Conservation (phyloP, 441 rosid species). For the Syzygium syzygioides region DNA sequence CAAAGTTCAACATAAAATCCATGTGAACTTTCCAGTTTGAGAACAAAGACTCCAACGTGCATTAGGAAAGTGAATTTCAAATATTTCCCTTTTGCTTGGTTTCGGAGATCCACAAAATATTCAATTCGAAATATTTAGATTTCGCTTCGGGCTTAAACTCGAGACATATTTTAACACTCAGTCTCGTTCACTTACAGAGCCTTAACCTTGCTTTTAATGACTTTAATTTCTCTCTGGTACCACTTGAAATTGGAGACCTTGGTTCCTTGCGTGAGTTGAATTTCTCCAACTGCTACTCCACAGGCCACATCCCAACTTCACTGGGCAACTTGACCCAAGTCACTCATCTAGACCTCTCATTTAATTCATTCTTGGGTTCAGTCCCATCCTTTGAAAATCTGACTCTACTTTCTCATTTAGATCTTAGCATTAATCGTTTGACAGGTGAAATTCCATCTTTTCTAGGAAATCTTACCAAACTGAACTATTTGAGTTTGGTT, state of each 20-base stretch:
- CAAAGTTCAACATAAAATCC: no score
- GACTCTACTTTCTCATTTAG: no score
- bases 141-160: no score
- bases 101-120: no score
- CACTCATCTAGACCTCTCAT: conserved; percentile 8
- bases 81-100: no score
- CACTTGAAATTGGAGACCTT: not conserved
- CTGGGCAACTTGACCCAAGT: conserved; percentile 3
- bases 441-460: no score
- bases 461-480: not conserved
- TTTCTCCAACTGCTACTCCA: not conserved
- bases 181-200: not conserved
- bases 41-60: no score
- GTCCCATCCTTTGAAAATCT: not conserved
- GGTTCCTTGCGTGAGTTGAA: not conserved
- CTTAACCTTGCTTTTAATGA: not conserved
- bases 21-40: no score
- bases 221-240: not conserved
- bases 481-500: not conserved
- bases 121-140: no score
- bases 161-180: no score
- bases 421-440: no score
- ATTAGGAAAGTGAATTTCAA: no score
- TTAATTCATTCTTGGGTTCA: not conserved
- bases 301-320: not conserved